phyloP scores from a whole-genome alignment of 2,329 filamentous ascomycete genomes.

The Colletotrichum sp. region DNA sequence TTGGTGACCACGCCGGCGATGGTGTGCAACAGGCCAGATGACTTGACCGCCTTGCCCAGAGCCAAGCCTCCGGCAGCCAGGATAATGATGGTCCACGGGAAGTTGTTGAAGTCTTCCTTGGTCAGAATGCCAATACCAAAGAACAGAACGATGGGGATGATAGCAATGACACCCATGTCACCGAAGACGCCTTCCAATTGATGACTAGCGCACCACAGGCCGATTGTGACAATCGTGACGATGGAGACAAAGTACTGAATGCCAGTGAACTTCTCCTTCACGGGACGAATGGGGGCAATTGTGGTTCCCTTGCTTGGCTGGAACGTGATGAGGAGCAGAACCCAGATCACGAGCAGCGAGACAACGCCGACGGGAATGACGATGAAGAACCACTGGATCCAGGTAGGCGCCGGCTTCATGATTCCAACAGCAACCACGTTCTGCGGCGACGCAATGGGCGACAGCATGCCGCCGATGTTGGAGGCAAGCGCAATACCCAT shows the following conservation, averaged over 20 bases:
- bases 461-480: conserved; percentile 95
- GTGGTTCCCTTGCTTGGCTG: conserved; percentile 82
- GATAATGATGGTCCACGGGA: conserved; percentile 99
- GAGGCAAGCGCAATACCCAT: conserved; percentile 93
- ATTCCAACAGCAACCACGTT: conserved; percentile 97
- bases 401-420: conserved; percentile 90
- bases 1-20: conserved; percentile 80
- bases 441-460: conserved; percentile 95
- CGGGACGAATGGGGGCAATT: conserved; percentile 88
- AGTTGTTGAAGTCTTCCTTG: conserved; percentile 99
- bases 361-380: conserved; percentile 91
- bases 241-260: conserved; percentile 92
- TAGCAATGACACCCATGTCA: conserved; percentile 98
- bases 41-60: conserved; percentile 92
- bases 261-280: conserved; percentile 86
- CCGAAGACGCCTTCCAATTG: conserved; percentile 88
- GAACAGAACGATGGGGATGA: conserved; percentile 94
- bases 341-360: conserved; percentile 87
- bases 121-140: conserved; percentile 96
- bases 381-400: conserved; percentile 98
- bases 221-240: conserved; percentile 84
- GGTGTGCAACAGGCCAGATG: conserved; percentile 88
- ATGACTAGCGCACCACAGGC: conserved; percentile 90
- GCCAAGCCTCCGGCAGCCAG: conserved; percentile 92
- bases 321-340: conserved; percentile 84